Conservation (phyloP, 306 rosid species). For the Ormosia emarginata region DNA sequence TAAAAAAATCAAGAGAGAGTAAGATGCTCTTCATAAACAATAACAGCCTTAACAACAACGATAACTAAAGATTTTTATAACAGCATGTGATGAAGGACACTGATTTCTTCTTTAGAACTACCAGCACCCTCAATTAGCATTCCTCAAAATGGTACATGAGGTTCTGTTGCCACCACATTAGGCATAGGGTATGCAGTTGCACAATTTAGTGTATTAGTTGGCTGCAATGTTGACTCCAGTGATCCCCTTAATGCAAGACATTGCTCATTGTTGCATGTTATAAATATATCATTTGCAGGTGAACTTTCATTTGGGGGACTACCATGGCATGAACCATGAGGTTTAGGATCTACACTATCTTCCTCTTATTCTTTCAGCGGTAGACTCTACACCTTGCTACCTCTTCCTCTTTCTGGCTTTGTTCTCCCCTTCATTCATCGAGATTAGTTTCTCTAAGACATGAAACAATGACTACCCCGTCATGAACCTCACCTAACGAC, state of each 20-base stretch:
- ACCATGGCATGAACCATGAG: constrained; percentile 75
- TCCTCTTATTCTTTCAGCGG: no score
- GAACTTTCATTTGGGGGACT: constrained; percentile 58
- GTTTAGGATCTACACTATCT: constrained; percentile 65
- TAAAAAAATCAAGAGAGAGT: no score
- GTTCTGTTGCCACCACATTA: constrained; percentile 39
- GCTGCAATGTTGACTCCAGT: constrained; percentile 47
- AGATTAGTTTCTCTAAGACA: no score
- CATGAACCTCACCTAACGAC: no score
- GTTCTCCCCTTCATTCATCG: no score
- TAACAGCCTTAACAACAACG: no score
- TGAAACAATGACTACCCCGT: no score
- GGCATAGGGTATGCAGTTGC: constrained; percentile 28
- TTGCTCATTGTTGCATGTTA: constrained; percentile 42
- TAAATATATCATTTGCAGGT: constrained; percentile 31
- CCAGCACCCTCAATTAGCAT: constrained; percentile 82
- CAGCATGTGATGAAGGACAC: constrained; percentile 68
- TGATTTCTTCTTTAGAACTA: constrained; percentile 81
- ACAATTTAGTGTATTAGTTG: constrained; percentile 18
- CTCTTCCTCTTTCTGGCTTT: no score
- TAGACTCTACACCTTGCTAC: no score
- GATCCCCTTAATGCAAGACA: constrained; percentile 35
- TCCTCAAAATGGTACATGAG: constrained; percentile 67
- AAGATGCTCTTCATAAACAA: no score
- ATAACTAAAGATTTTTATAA: no score